phyloP scores from a whole-genome alignment of 169 alveolate species.

The Eimeria acervulina region DNA sequence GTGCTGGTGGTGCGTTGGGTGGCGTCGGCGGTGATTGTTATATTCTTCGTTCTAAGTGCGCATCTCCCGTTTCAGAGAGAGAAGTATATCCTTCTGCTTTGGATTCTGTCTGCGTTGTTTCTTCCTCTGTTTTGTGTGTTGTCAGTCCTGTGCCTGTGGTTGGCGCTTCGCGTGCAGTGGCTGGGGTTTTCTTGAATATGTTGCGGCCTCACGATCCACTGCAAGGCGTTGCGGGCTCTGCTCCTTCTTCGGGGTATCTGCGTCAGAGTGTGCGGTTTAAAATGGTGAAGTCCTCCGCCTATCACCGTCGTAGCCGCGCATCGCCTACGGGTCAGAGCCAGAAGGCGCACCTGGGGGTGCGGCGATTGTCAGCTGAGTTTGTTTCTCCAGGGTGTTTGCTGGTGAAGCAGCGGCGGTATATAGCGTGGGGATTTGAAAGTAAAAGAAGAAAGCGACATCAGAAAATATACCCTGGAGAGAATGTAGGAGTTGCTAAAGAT shows the following conservation, averaged over 20 bases:
- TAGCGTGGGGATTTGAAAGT: constrained; percentile 89
- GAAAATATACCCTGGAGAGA: constrained; percentile 93
- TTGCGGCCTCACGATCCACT: no score
- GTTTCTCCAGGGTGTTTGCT: constrained; percentile 89
- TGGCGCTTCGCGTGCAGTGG: no score
- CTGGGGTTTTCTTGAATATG: no score
- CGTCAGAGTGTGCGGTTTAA: constrained; percentile 84
- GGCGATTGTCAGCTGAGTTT: constrained; percentile 92
- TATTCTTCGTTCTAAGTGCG: no score
- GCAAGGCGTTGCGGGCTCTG: no score
- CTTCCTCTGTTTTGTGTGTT: no score
- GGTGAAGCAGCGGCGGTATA: constrained; percentile 88
- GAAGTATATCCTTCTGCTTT: no score
- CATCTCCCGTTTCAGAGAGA: no score
- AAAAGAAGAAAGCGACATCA: constrained; percentile 89
- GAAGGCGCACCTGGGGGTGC: constrained; percentile 92
- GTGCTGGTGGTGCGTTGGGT: no score
- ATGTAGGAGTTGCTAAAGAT: constrained; percentile 84
- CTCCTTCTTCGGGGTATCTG: not conserved
- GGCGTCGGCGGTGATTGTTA: not conserved
- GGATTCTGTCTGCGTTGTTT: no score
- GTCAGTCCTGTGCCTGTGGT: no score
- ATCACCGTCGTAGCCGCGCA: constrained; percentile 91
- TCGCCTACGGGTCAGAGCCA: constrained; percentile 92
- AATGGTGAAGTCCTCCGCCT: constrained; percentile 93